phyloP scores from a whole-genome alignment of 139 green algal genomes.

The Chlamydomonas sp. region DNA sequence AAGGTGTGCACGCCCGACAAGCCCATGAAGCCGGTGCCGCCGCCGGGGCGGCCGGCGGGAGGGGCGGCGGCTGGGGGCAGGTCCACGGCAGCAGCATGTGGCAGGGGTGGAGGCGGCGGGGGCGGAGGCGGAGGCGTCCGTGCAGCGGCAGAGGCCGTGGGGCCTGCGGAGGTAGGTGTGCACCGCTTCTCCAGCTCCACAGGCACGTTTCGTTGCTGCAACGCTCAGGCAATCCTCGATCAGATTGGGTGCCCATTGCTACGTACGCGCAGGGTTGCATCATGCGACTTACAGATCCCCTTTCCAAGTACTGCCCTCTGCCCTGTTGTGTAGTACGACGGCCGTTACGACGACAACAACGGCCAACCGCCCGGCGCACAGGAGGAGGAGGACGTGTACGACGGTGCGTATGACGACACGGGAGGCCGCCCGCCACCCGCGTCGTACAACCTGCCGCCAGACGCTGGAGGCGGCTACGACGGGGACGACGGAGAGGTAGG shows the following conservation, averaged over 20 bases:
- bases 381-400: too few relatives aligned
- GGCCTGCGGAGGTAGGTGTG: too few relatives aligned
- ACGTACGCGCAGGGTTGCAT: too few relatives aligned
- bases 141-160: neutral
- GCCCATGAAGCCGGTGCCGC: conserved; percentile 43
- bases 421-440: conserved; percentile 6
- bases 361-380: neutral
- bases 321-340: too few relatives aligned
- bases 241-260: too few relatives aligned
- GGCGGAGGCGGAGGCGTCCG: neutral
- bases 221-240: too few relatives aligned
- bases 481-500: neutral
- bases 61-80: neutral
- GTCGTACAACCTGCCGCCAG: conserved; percentile 10
- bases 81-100: neutral
- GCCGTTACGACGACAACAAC: neutral
- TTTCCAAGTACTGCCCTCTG: too few relatives aligned
- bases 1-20: conserved; percentile 51
- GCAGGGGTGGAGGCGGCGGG: neutral
- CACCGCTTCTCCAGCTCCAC: too few relatives aligned
- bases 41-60: neutral
- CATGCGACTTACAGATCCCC: too few relatives aligned
- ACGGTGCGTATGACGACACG: neutral
- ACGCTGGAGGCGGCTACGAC: conserved; percentile 5
- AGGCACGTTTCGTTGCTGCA: too few relatives aligned